Evolutionary conservation across 2,329 filamentous ascomycete genomes (phyloP), one percentile per base, ranked within the genome.

Genomic region (Monosporascus ibericus): DNA sequence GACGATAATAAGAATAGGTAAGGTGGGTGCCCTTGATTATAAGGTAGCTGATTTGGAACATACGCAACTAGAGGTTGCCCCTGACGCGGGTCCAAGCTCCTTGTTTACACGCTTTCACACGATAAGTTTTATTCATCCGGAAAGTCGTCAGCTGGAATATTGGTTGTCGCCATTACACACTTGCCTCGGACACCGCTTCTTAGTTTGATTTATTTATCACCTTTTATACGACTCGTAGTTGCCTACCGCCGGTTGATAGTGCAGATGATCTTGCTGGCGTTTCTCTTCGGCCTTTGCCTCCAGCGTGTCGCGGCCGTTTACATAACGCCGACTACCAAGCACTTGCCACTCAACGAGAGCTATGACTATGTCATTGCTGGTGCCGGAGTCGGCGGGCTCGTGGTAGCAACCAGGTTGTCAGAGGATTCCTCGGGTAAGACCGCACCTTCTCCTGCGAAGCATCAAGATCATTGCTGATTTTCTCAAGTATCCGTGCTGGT

Each of bases 301-400:
- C 46, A 51, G 7, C 17, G 39, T 22, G 50, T 51, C n/a, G 54
- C 46, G 3, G 48, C 50, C 17, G 47, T 58, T 34, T 56, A 53
- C 11, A 11, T 64, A 36, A 6, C 27, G 11, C 47, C 56, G 11
- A 3, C 18, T 8, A 58, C 56, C 51, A 58, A 57, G 38, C 47
- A 40, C 4, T 40, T 58, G 5, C 25, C 52, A 7, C 51, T 62
- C 6, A 54, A 49, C 11, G 42, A 50, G 15, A 56, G 54, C 48
- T 64, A 65, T 34, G 60, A 63, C 47, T 65, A 64, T 44, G 58
- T 65, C 22, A 53, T 66, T 17, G 52, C 64, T 15, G 63, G 64
- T 8, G 60, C 58, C 9, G 64, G 64, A 7, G 59, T 64, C 36
- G 58, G 62, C 14, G 63, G 63, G 5, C 56, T 65, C 1, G 60